Evolutionary conservation across 2,329 filamentous ascomycete species (phyloP).

Genomic region (Pestalotiopsis sp.): DNA sequence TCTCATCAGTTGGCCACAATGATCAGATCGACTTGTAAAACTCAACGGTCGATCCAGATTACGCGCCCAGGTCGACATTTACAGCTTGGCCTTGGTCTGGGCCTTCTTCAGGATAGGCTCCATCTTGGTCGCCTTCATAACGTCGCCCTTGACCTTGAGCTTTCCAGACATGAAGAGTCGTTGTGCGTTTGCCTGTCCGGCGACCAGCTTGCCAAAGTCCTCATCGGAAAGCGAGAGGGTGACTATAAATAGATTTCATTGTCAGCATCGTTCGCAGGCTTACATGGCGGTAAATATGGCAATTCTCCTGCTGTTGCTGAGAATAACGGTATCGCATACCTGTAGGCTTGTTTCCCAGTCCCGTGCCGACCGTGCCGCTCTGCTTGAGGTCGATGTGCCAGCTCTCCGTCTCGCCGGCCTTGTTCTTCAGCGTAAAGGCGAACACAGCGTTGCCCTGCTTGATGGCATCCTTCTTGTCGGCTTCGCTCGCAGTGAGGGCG

Average conservation of each 20-base stretch:
- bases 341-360: slow-evolving; percentile 78
- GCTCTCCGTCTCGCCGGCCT: slow-evolving; percentile 73
- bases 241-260: slow-evolving; percentile 53
- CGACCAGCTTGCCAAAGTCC: slow-evolving; percentile 82
- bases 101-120: slow-evolving; percentile 91
- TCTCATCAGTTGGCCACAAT: neutral
- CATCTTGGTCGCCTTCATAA: slow-evolving; percentile 98
- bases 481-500: slow-evolving; percentile 68
- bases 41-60: neutral
- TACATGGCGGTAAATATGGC: neutral
- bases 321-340: slow-evolving; percentile 54
- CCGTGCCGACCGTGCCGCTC: slow-evolving; percentile 79
- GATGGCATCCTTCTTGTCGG: slow-evolving; percentile 80
- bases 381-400: slow-evolving; percentile 98
- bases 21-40: neutral
- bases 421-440: slow-evolving; percentile 91
- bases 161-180: slow-evolving; percentile 97
- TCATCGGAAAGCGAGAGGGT: slow-evolving; percentile 83
- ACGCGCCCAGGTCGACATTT: slow-evolving; percentile 31
- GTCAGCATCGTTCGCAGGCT: neutral
- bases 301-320: neutral
- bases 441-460: slow-evolving; percentile 88
- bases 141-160: slow-evolving; percentile 96
- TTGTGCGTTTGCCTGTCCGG: slow-evolving; percentile 92
- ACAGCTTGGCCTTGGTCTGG: slow-evolving; percentile 82